Evolutionary conservation across 305 asterid species (phyloP).

Genomic region (Plantago coronopus): DNA sequence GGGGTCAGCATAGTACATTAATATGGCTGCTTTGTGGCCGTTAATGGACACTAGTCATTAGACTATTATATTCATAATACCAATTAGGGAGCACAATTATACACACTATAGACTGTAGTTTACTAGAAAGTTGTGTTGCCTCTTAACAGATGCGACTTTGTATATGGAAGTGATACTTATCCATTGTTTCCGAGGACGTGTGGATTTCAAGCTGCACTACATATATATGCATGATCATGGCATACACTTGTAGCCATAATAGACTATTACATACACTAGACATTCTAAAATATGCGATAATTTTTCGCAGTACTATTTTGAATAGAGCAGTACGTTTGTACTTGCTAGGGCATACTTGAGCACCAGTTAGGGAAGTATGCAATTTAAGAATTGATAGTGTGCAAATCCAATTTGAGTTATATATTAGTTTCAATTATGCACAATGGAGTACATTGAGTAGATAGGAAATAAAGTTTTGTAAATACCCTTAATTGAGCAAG

Average conservation of each 20-base stretch:
- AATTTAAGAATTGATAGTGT: too few species aligned
- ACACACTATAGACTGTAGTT: too few species aligned
- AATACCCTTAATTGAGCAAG: background rate
- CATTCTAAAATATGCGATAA: background rate
- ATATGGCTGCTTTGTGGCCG: background rate
- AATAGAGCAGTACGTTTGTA: too few species aligned
- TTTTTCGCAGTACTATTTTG: too few species aligned
- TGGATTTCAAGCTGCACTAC: too few species aligned
- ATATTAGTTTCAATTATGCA: background rate
- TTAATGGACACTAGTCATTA: too few species aligned
- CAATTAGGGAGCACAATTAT: background rate
- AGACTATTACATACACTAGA: background rate
- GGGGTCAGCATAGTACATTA: conserved; percentile 14
- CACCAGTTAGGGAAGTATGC: background rate
- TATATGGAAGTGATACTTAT: background rate
- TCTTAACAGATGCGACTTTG: background rate
- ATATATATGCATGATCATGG: too few species aligned
- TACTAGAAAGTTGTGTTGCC: background rate
- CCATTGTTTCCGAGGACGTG: too few species aligned
- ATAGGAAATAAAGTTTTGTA: background rate
- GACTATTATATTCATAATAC: background rate
- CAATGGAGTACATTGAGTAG: background rate
- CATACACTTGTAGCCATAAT: too few species aligned
- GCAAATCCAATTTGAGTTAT: background rate
- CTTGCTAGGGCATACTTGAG: too few species aligned